These are phyloP conservation scores for Trametes gibbosa DNA, from an alignment of 768 basidiomycete genomes.

Conservation along the genomic window DNA sequence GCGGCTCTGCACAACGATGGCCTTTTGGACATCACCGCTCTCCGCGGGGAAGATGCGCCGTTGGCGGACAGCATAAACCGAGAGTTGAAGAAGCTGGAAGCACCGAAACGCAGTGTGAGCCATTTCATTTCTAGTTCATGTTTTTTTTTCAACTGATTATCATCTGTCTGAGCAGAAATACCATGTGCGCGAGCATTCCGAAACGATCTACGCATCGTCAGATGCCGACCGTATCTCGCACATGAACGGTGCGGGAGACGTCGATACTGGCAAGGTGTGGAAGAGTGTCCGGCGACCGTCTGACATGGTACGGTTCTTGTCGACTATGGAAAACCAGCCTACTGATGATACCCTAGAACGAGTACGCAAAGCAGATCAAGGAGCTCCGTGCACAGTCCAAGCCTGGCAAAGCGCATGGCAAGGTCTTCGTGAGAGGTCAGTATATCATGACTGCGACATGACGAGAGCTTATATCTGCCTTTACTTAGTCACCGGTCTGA, in stretches of 20 bases:
- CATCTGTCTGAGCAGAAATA: slow-evolving; percentile 56
- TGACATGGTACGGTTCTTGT: slow-evolving; percentile 70
- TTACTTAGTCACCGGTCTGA: slow-evolving; percentile 68
- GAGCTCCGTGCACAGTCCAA: slow-evolving; percentile 78
- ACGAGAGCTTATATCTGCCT: slow-evolving; percentile 15
- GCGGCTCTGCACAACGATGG: slow-evolving; percentile 27
- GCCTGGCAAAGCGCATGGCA: slow-evolving; percentile 79
- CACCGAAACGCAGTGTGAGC: slow-evolving; percentile 44
- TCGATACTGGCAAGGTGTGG: slow-evolving; percentile 84
- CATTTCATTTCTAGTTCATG: slow-evolving; percentile 5
- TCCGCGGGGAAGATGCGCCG: slow-evolving; percentile 47
- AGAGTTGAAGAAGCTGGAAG: slow-evolving; percentile 61
- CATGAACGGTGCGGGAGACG: slow-evolving; percentile 72
- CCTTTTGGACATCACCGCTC: slow-evolving; percentile 38
- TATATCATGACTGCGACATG: neutral
- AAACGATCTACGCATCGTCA: slow-evolving; percentile 73
- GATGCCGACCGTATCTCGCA: slow-evolving; percentile 72
- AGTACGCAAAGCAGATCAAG: slow-evolving; percentile 88
- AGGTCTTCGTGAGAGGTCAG: slow-evolving; percentile 91
- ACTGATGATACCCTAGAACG: slow-evolving; percentile 54
- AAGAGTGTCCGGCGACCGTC: slow-evolving; percentile 83
- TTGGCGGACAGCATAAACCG: slow-evolving; percentile 70
- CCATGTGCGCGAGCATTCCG: slow-evolving; percentile 72
- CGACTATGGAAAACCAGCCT: neutral
- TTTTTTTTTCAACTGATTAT: neutral